Evolutionary conservation across 805 yeast species (phyloP).

Genomic region (Metschnikowia drakensbergensis): DNA sequence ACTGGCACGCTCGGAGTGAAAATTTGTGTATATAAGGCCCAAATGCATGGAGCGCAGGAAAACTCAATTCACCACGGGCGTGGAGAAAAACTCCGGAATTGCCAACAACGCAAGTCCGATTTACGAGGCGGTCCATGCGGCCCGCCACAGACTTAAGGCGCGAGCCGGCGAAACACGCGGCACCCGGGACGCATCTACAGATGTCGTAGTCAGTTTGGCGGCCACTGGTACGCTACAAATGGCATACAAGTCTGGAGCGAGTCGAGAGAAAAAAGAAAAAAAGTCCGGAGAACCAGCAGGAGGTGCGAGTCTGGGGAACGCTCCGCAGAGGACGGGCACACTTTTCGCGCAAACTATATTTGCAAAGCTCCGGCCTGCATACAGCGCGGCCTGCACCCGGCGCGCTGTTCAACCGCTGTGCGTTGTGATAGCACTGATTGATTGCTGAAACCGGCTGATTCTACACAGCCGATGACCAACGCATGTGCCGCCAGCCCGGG

Average conservation of each 20-base stretch:
- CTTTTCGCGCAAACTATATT: neutral
- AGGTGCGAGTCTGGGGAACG: constrained; percentile 3
- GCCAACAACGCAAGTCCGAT: neutral
- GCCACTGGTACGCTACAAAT: too few relatives aligned
- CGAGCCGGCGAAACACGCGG: too few relatives aligned
- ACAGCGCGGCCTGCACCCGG: neutral
- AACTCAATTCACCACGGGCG: neutral
- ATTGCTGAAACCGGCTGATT: neutral
- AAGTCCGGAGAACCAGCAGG: constrained; percentile 2
- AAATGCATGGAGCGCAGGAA: constrained; percentile 4
- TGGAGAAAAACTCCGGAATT: constrained; percentile 5
- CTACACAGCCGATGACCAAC: too few relatives aligned
- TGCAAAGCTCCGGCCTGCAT: neutral
- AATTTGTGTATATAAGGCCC: constrained; percentile 1
- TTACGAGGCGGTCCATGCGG: neutral
- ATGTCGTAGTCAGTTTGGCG: too few relatives aligned
- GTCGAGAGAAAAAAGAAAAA: neutral
- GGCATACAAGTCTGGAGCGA: neutral
- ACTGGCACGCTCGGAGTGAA: constrained; percentile 1
- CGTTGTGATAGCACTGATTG: neutral
- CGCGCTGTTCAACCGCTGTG: neutral
- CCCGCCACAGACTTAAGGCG: neutral
- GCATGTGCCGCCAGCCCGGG: neutral
- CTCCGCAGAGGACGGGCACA: neutral
- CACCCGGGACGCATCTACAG: too few relatives aligned